Evolutionary conservation across 441 rosid genomes (phyloP).

Genomic region (Dalechampia spathulata): DNA sequence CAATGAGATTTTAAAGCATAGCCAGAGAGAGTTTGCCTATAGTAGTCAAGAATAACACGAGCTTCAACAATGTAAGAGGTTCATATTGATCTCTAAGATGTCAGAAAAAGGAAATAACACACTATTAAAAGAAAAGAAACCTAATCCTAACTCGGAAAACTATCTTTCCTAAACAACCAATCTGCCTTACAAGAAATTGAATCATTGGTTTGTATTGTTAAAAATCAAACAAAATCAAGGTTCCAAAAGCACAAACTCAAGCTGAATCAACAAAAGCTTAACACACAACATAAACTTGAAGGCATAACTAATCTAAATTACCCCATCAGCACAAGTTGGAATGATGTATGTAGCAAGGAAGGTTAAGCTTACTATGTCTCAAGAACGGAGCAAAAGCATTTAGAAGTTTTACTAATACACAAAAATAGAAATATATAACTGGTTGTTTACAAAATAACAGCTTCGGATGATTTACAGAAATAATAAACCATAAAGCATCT

Average conservation of each 20-base stretch:
- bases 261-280: not conserved
- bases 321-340: not conserved
- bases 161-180: too few species aligned
- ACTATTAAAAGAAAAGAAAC: not conserved
- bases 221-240: not conserved
- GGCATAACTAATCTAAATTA: too few species aligned
- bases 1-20: not conserved
- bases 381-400: not conserved
- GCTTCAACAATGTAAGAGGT: not conserved
- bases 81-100: not conserved
- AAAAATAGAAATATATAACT: not conserved
- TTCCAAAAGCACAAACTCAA: not conserved
- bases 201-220: not conserved
- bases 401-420: not conserved
- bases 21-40: not conserved
- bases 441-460: not conserved
- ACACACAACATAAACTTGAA: not conserved
- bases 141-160: not conserved
- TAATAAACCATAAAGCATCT: not conserved
- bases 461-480: not conserved
- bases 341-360: not conserved
- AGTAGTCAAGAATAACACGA: not conserved
- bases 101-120: not conserved
- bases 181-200: not conserved
- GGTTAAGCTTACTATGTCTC: not conserved